Evolutionary conservation across 139 green algal species (phyloP), one percentile per base, ranked within the genome.

Genomic region (Microglena sp.): DNA sequence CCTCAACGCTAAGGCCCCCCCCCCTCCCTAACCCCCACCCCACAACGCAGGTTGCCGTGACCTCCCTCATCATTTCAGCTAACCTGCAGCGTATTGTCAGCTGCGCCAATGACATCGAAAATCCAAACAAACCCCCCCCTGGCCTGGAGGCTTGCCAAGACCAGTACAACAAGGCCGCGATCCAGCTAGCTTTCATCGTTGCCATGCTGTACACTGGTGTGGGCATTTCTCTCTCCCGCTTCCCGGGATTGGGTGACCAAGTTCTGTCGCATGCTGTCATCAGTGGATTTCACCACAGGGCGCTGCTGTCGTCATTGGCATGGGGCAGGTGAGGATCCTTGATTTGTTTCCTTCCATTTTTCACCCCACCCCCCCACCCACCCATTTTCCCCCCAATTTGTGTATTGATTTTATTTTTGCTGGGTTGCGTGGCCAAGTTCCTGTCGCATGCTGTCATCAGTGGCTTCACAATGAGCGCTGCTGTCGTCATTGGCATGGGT

Each of bases 341-440:
- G n/a, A n/a, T n/a, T n/a, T n/a, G n/a, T n/a, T n/a, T n/a, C n/a
- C n/a, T n/a, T n/a, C n/a, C n/a, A n/a, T n/a, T n/a, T n/a, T n/a
- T n/a, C n/a, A n/a, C n/a, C n/a, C n/a, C n/a, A n/a, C n/a, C n/a
- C n/a, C n/a, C n/a, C n/a, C n/a, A n/a, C n/a, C n/a, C n/a, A n/a
- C n/a, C n/a, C n/a, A n/a, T n/a, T n/a, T n/a, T n/a, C n/a, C n/a
- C n/a, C n/a, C n/a, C n/a, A n/a, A n/a, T n/a, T n/a, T n/a, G n/a
- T 0, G 56, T 27, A 8, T 61, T 92, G 2, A 89, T 89, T 33
- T 11, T 96, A 50, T 44, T 92, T 32, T 71, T 80, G 15, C 78
- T 96, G 44, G 90, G 88, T 29, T 95, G 85, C 71, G 28, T 96
- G 11, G 87, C 85, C 45, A 85, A 92, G 62, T 95, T 96, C 66